Evolutionary conservation across 345 rosid genomes (phyloP).

Genomic region (Linum trigynum): DNA sequence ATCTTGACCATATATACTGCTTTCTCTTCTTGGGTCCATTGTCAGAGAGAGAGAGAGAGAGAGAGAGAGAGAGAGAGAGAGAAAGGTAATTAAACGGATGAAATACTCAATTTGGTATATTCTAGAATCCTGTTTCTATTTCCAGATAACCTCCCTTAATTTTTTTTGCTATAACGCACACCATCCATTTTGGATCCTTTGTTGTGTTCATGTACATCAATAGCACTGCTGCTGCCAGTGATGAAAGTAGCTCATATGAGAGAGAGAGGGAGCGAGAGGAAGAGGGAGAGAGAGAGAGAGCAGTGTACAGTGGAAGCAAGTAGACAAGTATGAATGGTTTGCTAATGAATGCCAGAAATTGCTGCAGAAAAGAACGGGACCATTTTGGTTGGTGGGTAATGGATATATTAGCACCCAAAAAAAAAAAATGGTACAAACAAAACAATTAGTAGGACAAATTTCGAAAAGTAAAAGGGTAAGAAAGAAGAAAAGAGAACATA

Average conservation of each 20-base stretch:
- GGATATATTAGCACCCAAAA: neutral
- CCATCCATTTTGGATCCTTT: neutral
- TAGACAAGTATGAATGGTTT: too few relatives aligned
- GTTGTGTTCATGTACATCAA: neutral
- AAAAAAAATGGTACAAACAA: neutral
- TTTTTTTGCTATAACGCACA: neutral
- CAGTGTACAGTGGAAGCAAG: too few relatives aligned
- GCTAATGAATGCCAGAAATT: neutral
- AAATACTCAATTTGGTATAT: neutral
- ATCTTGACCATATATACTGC: too few relatives aligned
- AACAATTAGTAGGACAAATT: too few relatives aligned
- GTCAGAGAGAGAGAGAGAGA: neutral
- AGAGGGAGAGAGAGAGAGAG: too few relatives aligned
- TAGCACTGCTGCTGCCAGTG: neutral
- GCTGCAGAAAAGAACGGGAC: neutral
- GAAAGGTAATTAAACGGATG: neutral
- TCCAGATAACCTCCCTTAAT: neutral
- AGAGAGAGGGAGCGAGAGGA: too few relatives aligned
- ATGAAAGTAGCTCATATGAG: neutral
- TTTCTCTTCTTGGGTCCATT: neutral
- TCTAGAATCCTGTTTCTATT: too few relatives aligned
- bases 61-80: neutral
- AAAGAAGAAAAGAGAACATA: too few relatives aligned
- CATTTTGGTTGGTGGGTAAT: neutral
- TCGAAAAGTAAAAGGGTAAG: too few relatives aligned